Base-by-base conservation (phyloP, 805 yeast species). In the Yamadazyma olivae region DNA sequence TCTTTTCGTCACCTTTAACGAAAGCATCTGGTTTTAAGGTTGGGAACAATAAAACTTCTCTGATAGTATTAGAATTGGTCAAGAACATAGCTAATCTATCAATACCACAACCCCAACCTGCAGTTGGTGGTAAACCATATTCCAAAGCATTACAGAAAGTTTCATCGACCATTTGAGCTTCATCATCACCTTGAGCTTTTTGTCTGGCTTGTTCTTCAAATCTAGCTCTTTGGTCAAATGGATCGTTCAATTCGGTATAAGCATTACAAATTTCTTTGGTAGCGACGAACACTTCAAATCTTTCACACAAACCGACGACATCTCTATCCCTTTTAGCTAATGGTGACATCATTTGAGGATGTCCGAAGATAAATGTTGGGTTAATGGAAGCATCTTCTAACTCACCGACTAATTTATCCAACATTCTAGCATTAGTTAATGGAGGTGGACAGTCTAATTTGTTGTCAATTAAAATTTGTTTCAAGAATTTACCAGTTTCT, bases 61-160 rank as follows among this genome's bases (percentile, higher is more conserved):
- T 88, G 59, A 91, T 91, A 51, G 96, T 86, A 74, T 89, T 85
- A 40, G 96, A 86, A 68, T 93, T 81, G 44, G 98, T 93, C 71
- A 93, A 79, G 75, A 93, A 93, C 99, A 91, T 91, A 58, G 96
- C 89, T 59, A 91, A 64, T 75, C 99, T 84, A 70, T 91, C 99
- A 51, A 91, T 90, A 77, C 99, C 99, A 71, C 95, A 83, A 54
- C 99, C 99, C 98, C 98, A 91, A 52, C 99, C 99, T 65, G 95
- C 98, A 53, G 98, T 93, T 56, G 99, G 99, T 42, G 99, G 99
- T 57, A 91, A 77, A 68, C 98, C 99, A 66, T 88, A 91, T 73
- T 91, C 99, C 57, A 91, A 78, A 50, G 99, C 97, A 55, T 90
- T 86, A 75, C 95, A 84, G 90, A 91, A 91, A 47, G 86, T 83